These are phyloP conservation scores for Cryoendolithus antarcticus DNA, from an alignment of 2,329 filamentous ascomycete species.

Conservation along the genomic window DNA sequence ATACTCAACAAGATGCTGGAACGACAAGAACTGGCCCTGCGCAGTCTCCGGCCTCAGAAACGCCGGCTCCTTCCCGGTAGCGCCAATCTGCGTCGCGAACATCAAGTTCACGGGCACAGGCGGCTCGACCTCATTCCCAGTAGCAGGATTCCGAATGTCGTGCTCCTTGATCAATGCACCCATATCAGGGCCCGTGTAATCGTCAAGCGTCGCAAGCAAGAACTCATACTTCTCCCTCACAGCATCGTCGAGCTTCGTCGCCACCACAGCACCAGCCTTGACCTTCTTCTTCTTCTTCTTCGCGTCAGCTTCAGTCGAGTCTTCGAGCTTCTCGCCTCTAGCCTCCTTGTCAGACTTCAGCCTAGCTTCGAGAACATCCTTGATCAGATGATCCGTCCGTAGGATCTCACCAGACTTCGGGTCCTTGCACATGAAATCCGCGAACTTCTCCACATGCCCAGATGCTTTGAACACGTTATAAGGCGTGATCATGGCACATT, in stretches of 20 bases:
- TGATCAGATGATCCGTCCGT: constrained; percentile 89
- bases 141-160: constrained; percentile 78
- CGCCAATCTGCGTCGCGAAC: constrained; percentile 93
- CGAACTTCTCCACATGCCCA: constrained; percentile 95
- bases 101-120: constrained; percentile 96
- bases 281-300: constrained; percentile 76
- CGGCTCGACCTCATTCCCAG: constrained; percentile 60
- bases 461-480: constrained; percentile 83
- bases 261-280: constrained; percentile 50
- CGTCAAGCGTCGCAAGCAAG: constrained; percentile 84
- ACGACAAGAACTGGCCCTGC: constrained; percentile 96
- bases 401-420: constrained; percentile 95
- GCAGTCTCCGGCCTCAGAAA: constrained; percentile 91
- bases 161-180: constrained; percentile 82
- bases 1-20: constrained; percentile 89
- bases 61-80: constrained; percentile 73
- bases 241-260: constrained; percentile 79
- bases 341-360: constrained; percentile 88
- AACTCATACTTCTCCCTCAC: constrained; percentile 84
- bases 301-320: constrained; percentile 65
- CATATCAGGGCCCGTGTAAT: constrained; percentile 79
- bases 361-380: constrained; percentile 78
- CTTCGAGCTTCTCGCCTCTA: constrained; percentile 64
- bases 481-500: constrained; percentile 88
- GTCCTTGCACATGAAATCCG: constrained; percentile 89